Percentiles rank a stretch among this genome's conserved stretches.
Conservation (phyloP, 345 rosid species). For the Eucalyptus albens region DNA sequence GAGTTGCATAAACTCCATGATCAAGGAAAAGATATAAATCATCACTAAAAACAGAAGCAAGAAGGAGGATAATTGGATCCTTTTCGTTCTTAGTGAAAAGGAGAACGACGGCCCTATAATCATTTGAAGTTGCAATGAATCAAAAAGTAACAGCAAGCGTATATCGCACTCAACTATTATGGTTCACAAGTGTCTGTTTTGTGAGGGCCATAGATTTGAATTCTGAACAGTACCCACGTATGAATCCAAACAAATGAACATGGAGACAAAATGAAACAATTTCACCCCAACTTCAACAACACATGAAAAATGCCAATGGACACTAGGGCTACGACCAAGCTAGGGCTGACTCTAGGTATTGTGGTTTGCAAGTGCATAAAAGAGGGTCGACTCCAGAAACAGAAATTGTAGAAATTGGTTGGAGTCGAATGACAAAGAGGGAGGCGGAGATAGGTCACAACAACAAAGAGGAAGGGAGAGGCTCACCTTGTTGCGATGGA, state of each 20-base stretch:
- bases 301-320: neutral
- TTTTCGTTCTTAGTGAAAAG: neutral
- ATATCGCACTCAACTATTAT: neutral
- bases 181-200: neutral
- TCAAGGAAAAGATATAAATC: too few relatives aligned
- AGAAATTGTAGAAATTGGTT: neutral
- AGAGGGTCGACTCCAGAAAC: neutral
- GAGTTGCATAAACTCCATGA: neutral
- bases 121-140: neutral
- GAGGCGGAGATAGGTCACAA: neutral
- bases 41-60: neutral
- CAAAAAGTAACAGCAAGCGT: neutral
- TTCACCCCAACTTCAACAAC: neutral
- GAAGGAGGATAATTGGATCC: neutral
- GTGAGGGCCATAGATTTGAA: neutral
- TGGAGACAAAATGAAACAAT: too few relatives aligned
- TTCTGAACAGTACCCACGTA: too few relatives aligned
- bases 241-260: too few relatives aligned
- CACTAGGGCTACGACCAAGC: neutral
- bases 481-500: too few relatives aligned
- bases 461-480: neutral
- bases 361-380: neutral
- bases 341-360: neutral
- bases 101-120: neutral
- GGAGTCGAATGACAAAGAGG: neutral